phyloP scores from a whole-genome alignment of 1,139 yeast genomes.

The Zygosaccharomyces sapae region DNA sequence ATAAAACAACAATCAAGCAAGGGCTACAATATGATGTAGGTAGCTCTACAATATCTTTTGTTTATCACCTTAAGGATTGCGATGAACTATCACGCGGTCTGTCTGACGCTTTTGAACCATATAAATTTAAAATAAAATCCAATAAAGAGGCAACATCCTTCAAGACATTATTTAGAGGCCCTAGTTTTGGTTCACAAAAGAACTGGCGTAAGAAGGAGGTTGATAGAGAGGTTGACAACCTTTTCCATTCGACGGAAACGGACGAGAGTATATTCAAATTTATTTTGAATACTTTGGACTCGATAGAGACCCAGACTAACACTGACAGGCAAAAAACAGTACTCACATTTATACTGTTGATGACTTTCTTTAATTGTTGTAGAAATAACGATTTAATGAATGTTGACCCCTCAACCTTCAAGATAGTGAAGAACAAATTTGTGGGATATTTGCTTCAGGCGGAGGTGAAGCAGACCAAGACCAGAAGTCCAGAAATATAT shows the following conservation, averaged over 20 bases:
- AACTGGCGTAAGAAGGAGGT: not conserved
- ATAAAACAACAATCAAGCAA: not conserved
- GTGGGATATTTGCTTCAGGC: not conserved
- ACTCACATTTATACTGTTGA: not conserved
- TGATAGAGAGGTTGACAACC: not conserved
- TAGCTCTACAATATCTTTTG: not conserved
- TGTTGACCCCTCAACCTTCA: not conserved
- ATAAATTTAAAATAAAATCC: not conserved
- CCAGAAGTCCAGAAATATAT: not conserved
- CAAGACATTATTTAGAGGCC: not conserved
- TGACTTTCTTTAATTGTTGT: not conserved
- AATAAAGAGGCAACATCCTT: not conserved
- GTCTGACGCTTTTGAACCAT: not conserved
- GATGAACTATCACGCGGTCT: not conserved
- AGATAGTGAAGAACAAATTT: not conserved
- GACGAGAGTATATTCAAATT: not conserved
- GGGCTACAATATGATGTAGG: not conserved
- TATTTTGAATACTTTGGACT: not conserved
- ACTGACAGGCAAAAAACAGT: not conserved
- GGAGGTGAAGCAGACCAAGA: not conserved
- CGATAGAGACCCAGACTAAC: not conserved
- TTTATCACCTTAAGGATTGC: not conserved
- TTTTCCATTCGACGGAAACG: not conserved
- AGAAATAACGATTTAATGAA: not conserved
- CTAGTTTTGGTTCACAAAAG: not conserved